phyloP scores from a whole-genome alignment of 768 basidiomycete genomes.

The Suillus placidus region DNA sequence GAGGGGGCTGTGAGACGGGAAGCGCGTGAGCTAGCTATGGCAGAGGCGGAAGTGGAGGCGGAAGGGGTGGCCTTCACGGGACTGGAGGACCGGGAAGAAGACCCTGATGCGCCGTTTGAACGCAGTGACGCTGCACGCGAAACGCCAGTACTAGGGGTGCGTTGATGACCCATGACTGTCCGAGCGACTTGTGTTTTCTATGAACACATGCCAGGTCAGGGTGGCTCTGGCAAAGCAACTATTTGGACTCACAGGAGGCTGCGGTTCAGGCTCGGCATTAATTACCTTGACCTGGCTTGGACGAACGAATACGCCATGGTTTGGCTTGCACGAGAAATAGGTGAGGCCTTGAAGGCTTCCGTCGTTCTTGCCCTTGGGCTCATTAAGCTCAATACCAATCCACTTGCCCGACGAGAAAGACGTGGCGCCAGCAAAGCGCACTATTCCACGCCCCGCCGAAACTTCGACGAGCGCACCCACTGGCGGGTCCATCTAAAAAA shows the following conservation, averaged over 20 bases:
- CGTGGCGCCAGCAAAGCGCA: conserved; percentile 85
- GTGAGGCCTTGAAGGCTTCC: conserved; percentile 76
- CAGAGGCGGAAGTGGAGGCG: conserved; percentile 31
- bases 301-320: conserved; percentile 87
- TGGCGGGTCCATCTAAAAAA: conserved; percentile 40
- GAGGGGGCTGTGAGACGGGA: conserved; percentile 37
- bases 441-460: conserved; percentile 77
- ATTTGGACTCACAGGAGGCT: conserved; percentile 23
- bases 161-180: conserved; percentile 54
- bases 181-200: conserved; percentile 33
- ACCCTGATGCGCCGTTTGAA: conserved; percentile 38
- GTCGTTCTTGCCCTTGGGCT: conserved; percentile 92
- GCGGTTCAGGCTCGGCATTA: conserved; percentile 35
- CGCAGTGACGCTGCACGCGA: conserved; percentile 45
- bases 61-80: conserved; percentile 51
- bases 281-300: conserved; percentile 79
- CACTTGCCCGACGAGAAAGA: conserved; percentile 89
- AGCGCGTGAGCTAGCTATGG: conserved; percentile 28
- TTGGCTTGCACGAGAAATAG: conserved; percentile 81
- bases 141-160: conserved; percentile 55
- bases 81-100: conserved; percentile 67
- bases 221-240: not conserved
- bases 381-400: conserved; percentile 89
- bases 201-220: conserved; percentile 9
- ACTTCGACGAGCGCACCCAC: conserved; percentile 81